phyloP scores from a whole-genome alignment of 2,329 filamentous ascomycete species.

The Fusarium kyushuense region DNA sequence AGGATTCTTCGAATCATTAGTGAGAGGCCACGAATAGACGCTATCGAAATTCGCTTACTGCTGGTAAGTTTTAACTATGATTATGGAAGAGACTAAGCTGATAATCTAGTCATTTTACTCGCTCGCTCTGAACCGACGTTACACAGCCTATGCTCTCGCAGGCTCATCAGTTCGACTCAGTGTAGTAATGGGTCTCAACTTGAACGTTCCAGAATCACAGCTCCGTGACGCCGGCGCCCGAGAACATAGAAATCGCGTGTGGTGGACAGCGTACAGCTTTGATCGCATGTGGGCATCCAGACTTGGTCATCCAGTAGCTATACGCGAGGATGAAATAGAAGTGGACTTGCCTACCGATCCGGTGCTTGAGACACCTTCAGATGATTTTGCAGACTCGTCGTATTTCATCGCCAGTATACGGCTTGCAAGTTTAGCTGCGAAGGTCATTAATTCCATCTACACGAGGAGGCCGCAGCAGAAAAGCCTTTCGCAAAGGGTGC shows the following conservation, averaged over 20 bases:
- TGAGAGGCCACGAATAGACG: conserved; percentile 58
- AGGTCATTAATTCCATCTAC: conserved; percentile 51
- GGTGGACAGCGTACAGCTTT: conserved; percentile 59
- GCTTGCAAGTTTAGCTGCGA: conserved; percentile 52
- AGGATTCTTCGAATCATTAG: conserved; percentile 55
- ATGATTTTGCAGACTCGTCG: conserved; percentile 51
- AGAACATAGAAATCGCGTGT: conserved; percentile 57
- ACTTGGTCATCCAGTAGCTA: conserved; percentile 61
- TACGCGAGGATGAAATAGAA: conserved; percentile 62
- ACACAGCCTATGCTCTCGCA: conserved; percentile 58
- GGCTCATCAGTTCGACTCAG: conserved; percentile 59
- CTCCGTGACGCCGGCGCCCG: conserved; percentile 53
- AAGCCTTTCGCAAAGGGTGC: conserved; percentile 50
- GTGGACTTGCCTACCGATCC: conserved; percentile 57
- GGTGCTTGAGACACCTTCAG: conserved; percentile 41
- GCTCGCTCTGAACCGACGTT: conserved; percentile 58
- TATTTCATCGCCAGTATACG: conserved; percentile 54
- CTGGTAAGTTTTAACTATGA: conserved; percentile 51
- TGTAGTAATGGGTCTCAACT: conserved; percentile 59
- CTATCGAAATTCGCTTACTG: conserved; percentile 58
- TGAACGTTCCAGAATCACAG: conserved; percentile 55
- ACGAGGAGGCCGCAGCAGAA: conserved; percentile 47
- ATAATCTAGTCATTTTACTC: conserved; percentile 57
- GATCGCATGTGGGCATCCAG: conserved; percentile 63
- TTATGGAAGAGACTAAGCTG: accelerated